Base-by-base conservation (phyloP, 2,329 filamentous ascomycete species). In the Trichoderma aggressivum region DNA sequence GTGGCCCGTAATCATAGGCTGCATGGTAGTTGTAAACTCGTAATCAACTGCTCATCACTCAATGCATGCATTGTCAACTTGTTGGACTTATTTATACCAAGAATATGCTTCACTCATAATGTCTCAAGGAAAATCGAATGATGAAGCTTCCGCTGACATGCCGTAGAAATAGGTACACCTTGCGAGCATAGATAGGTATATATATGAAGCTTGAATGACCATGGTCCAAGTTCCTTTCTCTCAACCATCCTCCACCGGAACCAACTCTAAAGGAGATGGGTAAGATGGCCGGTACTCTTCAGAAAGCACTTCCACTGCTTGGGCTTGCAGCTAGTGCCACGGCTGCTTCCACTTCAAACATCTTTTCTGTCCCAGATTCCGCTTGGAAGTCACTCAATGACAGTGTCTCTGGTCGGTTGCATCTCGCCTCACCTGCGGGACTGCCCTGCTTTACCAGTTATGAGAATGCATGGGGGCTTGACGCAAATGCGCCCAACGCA, bases 361-460 rank as follows among this genome's bases (percentile, higher is more conserved):
- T 71, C 14, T 53, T 71, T 12, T 53, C 43, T 3, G 69, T 71
- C 53, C 62, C 69, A 5, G 47, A 34, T 30, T 7, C 43, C 2
- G 69, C 69, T 2, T 71, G 69, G 69, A 34, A 59, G 18, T 53
- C 69, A n/a, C 62, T 71, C 43, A 66, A 71, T 43, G 56, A 53
- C 24, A 71, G 69, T 56, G 39, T 71, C 14, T 67, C 69, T 30
- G 70, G 70, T 7, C 63, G 70, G 14, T 21, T 71, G 28, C 63
- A 56, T n/a, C n/a, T 62, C 30, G 70, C 63, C 18, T 32, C 34
- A 28, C 70, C 70, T n/a, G 53, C 26, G 18, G 61, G 30, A 10
- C 28, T 71, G 30, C 70, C 70, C 1, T 71, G 70, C 70, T 71
- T 68, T 16, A 68, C 53, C 12, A 68, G 43, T 16, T 61, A 68